Evolutionary conservation across 169 alveolate genomes (phyloP).

Genomic region (Eimeria praecox): DNA sequence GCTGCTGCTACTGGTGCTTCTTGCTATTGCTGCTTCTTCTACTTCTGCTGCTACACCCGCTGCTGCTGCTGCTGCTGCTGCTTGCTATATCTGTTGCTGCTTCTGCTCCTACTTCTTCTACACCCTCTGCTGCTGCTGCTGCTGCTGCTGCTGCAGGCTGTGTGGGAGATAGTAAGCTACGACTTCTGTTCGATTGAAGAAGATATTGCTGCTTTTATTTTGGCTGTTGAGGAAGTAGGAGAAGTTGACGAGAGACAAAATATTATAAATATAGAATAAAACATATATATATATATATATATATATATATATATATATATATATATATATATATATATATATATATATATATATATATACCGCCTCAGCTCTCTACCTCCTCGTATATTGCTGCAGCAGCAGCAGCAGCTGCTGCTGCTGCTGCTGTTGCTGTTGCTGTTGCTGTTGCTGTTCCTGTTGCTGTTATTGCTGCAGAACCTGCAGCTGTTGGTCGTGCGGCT

Average conservation of each 20-base stretch:
- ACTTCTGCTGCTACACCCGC: neutral
- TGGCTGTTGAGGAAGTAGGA: neutral
- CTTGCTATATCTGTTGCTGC: neutral
- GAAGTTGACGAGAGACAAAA: neutral
- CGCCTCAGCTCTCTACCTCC: too few relatives aligned
- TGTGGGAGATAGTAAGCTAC: too few relatives aligned
- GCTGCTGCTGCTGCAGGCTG: neutral
- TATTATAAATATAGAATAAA: neutral
- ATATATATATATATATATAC: too few relatives aligned
- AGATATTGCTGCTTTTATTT: too few relatives aligned
- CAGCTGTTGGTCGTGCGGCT: neutral
- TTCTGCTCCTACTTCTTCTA: too few relatives aligned
- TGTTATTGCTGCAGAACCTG: too few relatives aligned
- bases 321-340: too few relatives aligned
- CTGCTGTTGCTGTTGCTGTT: neutral
- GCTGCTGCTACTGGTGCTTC: neutral
- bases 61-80: neutral
- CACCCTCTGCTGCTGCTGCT: too few relatives aligned
- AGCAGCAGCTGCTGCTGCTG: constrained; percentile 5
- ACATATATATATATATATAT: neutral
- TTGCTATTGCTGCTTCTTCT: neutral
- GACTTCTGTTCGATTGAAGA: too few relatives aligned
- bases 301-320: too few relatives aligned
- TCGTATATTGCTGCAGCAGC: neutral
- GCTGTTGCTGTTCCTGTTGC: neutral